phyloP scores from a whole-genome alignment of 306 rosid species.

The Vachellia collinsii region DNA sequence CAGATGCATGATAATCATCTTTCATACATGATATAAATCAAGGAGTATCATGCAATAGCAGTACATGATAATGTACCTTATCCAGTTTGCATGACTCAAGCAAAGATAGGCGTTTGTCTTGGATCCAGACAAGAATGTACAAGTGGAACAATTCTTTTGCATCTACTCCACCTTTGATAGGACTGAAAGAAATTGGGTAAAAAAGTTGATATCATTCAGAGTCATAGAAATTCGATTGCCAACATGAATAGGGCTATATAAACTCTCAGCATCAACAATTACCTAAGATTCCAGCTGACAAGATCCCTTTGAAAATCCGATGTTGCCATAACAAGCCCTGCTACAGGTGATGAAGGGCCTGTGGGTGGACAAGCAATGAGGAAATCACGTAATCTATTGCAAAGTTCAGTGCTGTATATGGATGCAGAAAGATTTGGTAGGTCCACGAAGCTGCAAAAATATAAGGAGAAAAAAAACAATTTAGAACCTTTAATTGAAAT shows the following conservation, averaged over 20 bases:
- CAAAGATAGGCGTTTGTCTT: conserved; percentile 82
- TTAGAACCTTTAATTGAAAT: conserved; percentile 37
- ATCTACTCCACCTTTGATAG: conserved; percentile 87
- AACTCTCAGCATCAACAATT: conserved; percentile 27
- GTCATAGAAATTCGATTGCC: conserved; percentile 16
- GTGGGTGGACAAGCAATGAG: conserved; percentile 95
- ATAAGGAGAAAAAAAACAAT: conserved; percentile 18
- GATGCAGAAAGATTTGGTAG: conserved; percentile 93
- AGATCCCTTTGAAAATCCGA: conserved; percentile 96
- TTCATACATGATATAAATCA: conserved; percentile 9
- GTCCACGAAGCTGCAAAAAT: conserved; percentile 78
- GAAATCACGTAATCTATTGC: conserved; percentile 81
- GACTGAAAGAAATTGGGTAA: conserved; percentile 54
- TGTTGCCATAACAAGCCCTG: conserved; percentile 89
- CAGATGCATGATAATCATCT: conserved; percentile 10
- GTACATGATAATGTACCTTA: conserved; percentile 57
- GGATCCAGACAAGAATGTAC: conserved; percentile 92
- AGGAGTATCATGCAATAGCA: conserved; percentile 22
- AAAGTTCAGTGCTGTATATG: conserved; percentile 91
- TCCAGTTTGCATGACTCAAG: conserved; percentile 91
- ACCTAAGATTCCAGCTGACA: conserved; percentile 76
- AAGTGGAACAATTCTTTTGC: conserved; percentile 97
- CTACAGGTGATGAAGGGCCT: conserved; percentile 84
- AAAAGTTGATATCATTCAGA: conserved; percentile 16
- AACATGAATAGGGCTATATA: neutral